phyloP scores from a whole-genome alignment of 176 grass and related monocot genomes.

The Bolboschoenus planiculmis region DNA sequence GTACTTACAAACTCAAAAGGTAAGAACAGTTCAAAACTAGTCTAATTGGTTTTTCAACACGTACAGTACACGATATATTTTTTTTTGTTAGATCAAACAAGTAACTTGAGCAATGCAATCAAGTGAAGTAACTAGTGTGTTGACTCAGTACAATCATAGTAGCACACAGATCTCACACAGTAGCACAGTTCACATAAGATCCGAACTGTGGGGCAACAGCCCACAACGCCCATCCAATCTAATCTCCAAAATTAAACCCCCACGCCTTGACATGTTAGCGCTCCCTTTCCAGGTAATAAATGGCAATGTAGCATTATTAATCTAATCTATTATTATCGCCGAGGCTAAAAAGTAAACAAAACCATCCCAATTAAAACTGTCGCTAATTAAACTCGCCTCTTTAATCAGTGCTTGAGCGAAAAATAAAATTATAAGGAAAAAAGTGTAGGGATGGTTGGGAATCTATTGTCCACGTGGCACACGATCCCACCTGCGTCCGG shows the following conservation, averaged over 20 bases:
- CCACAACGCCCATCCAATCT: conserved; percentile 26
- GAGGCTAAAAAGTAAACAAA: conserved; percentile 33
- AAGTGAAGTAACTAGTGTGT: neutral
- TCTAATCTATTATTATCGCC: conserved; percentile 14
- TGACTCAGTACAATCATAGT: neutral
- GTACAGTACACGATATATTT: neutral
- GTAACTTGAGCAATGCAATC: too few relatives aligned
- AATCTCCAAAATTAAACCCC: conserved; percentile 39
- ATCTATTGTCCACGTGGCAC: conserved; percentile 67
- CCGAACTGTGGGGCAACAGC: neutral
- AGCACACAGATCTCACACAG: neutral
- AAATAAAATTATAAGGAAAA: neutral
- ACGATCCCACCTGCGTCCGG: conserved; percentile 45
- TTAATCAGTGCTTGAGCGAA: neutral
- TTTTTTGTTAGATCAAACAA: neutral
- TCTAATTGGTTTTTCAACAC: neutral
- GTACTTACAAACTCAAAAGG: neutral
- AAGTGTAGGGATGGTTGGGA: conserved; percentile 29
- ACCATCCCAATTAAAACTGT: conserved; percentile 39
- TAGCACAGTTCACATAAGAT: neutral
- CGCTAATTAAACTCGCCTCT: conserved; percentile 9
- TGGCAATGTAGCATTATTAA: conserved; percentile 37
- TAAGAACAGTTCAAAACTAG: neutral
- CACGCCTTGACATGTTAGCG: conserved; percentile 75
- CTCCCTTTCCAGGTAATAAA: conserved; percentile 86